phyloP scores from a whole-genome alignment of 2,329 filamentous ascomycete genomes.

The Alternaria solani region DNA sequence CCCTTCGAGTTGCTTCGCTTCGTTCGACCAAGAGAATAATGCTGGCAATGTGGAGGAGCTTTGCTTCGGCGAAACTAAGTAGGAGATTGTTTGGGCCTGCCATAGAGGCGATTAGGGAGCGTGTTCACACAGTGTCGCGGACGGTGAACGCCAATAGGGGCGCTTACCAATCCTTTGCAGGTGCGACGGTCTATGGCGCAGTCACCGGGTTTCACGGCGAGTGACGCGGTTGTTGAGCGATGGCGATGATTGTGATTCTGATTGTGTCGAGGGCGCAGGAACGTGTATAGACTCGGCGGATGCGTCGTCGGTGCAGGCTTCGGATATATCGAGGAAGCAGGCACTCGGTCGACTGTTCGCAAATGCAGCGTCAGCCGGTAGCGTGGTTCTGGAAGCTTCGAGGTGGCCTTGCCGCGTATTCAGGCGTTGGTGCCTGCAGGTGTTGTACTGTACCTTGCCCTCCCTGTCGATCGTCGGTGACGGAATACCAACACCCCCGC shows the following conservation, averaged over 20 bases:
- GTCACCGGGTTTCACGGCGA: too few species aligned
- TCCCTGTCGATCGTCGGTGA: conserved; percentile 20
- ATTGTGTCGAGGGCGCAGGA: neutral
- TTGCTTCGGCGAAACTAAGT: conserved; percentile 43
- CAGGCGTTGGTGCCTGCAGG: conserved; percentile 26
- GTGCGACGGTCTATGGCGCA: neutral
- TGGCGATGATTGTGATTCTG: neutral
- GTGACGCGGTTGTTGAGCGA: neutral
- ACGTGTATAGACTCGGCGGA: neutral
- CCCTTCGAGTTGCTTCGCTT: conserved; percentile 36
- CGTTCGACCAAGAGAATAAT: conserved; percentile 39
- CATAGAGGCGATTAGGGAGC: conserved; percentile 39
- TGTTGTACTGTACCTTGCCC: conserved; percentile 2
- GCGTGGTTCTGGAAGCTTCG: conserved; percentile 39
- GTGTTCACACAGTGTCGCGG: conserved; percentile 14
- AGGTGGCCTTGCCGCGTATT: conserved; percentile 16
- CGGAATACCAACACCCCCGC: conserved; percentile 29
- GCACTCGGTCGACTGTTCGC: neutral
- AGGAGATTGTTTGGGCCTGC: conserved; percentile 43
- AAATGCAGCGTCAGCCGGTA: neutral
- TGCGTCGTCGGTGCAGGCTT: neutral
- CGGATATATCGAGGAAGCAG: neutral
- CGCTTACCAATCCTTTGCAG: conserved; percentile 24
- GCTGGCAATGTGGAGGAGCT: conserved; percentile 44
- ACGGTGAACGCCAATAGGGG: conserved; percentile 23